These are phyloP conservation scores for Verticillium klebahnii DNA, from an alignment of 2,329 filamentous ascomycete species.

Conservation along the genomic window DNA sequence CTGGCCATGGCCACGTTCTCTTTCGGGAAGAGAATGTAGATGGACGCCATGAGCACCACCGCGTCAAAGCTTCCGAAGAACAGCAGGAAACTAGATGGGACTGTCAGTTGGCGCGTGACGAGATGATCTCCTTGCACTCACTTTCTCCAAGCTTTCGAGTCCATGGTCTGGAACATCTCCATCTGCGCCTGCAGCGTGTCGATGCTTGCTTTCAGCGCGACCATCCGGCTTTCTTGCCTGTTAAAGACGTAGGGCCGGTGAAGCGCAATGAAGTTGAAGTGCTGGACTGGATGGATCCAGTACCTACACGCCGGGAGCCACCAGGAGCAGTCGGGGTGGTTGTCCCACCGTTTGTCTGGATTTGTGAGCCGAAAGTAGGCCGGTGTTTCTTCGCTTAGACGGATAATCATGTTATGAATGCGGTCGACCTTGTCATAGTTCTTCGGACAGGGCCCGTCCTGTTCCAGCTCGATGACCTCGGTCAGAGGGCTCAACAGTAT, in stretches of 20 bases:
- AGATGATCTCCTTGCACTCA: slow-evolving; percentile 14
- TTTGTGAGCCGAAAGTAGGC: slow-evolving; percentile 49
- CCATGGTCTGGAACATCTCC: slow-evolving; percentile 41
- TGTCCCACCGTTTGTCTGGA: slow-evolving; percentile 53
- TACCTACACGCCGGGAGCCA: slow-evolving; percentile 47
- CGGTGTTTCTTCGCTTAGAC: slow-evolving; percentile 44
- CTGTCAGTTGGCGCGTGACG: not conserved
- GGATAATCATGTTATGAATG: slow-evolving; percentile 46
- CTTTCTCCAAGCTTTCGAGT: slow-evolving; percentile 44
- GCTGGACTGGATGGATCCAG: slow-evolving; percentile 36
- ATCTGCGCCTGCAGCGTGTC: slow-evolving; percentile 52
- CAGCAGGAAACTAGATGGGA: slow-evolving; percentile 38
- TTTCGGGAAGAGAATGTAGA: slow-evolving; percentile 56
- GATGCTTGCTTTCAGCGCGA: slow-evolving; percentile 51
- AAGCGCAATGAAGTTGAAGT: slow-evolving; percentile 54
- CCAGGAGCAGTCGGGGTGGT: slow-evolving; percentile 49
- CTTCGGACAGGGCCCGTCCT: slow-evolving; percentile 49
- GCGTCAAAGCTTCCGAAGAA: slow-evolving; percentile 63
- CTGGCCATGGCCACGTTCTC: slow-evolving; percentile 46
- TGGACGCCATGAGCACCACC: slow-evolving; percentile 54
- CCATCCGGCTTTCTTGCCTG: slow-evolving; percentile 44
- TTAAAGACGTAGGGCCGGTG: slow-evolving; percentile 61
- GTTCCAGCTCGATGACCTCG: slow-evolving; percentile 51
- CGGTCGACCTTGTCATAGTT: slow-evolving; percentile 49
- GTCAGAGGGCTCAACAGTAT: slow-evolving; percentile 43